A percentile compares a stretch with the other conserved stretches of the same genome.
These are phyloP conservation scores for Mycena latifolia DNA, from an alignment of 768 basidiomycete genomes.

Conservation along the genomic window DNA sequence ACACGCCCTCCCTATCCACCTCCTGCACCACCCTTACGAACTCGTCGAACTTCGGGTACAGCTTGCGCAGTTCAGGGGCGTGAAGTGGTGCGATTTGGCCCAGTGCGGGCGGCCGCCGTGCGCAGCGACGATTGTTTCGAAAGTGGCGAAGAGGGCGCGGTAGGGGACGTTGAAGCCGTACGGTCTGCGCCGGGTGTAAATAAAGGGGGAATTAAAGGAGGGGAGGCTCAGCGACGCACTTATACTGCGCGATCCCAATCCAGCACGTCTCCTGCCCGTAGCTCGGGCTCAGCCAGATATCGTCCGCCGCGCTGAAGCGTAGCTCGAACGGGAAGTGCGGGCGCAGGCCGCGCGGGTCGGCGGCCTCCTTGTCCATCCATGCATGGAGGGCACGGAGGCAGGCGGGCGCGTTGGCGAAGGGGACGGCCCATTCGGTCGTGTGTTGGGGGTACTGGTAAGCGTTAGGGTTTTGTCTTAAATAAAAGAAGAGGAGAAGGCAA, in stretches of 20 bases:
- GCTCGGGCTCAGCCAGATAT: constrained; percentile 95
- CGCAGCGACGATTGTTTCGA: constrained; percentile 75
- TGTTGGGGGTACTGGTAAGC: constrained; percentile 94
- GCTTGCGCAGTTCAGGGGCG: constrained; percentile 44
- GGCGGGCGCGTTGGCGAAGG: constrained; percentile 71
- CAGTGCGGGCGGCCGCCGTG: constrained; percentile 93
- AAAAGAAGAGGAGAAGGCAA: constrained; percentile 27
- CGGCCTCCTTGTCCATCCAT: constrained; percentile 79
- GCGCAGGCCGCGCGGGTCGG: constrained; percentile 78
- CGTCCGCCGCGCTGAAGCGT: constrained; percentile 87
- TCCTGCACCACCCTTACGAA: constrained; percentile 54
- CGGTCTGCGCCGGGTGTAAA: constrained; percentile 63
- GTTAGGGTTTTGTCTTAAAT: too few relatives aligned
- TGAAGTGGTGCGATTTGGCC: constrained; percentile 85
- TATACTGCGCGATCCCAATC: constrained; percentile 96
- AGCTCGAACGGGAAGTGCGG: constrained; percentile 96
- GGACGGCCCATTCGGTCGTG: constrained; percentile 96
- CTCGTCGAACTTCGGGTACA: constrained; percentile 89
- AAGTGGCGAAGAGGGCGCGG: constrained; percentile 78
- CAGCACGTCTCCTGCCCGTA: constrained; percentile 84
- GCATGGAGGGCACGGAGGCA: constrained; percentile 80
- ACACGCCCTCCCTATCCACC: constrained; percentile 81
- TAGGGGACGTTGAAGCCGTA: constrained; percentile 90
- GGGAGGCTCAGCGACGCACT: constrained; percentile 58
- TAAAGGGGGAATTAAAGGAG: not conserved